Evolutionary conservation across 306 rosid genomes (phyloP).

Genomic region (Dryas octopetala): DNA sequence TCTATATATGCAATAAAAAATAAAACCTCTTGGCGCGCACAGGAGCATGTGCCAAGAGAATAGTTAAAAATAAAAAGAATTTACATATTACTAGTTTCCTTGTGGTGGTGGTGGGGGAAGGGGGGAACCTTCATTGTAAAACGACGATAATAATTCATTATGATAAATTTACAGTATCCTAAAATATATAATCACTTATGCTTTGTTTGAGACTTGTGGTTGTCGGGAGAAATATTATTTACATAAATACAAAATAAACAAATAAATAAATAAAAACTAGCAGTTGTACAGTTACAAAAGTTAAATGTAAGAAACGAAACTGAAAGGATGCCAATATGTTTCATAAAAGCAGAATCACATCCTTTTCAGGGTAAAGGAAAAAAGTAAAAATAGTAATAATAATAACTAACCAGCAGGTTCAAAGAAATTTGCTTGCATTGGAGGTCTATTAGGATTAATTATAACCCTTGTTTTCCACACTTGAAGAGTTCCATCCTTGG

Average conservation of each 20-base stretch:
- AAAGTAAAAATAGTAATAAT: slow-evolving; percentile 4
- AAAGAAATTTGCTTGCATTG: slow-evolving; percentile 86
- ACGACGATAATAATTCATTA: no score
- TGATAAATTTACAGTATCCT: no score
- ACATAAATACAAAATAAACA: not conserved
- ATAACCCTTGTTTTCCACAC: slow-evolving; percentile 89
- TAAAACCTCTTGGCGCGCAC: no score
- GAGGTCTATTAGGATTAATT: slow-evolving; percentile 76
- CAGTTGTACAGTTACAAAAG: not conserved
- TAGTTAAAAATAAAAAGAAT: no score
- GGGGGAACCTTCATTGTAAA: no score
- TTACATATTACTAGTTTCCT: no score
- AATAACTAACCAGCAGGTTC: slow-evolving; percentile 79
- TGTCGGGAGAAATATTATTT: not conserved
- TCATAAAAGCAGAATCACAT: not conserved
- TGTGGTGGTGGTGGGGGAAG: no score
- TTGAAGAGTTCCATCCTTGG: slow-evolving; percentile 91
- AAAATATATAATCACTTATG: no score
- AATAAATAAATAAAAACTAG: not conserved
- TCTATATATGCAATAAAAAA: no score
- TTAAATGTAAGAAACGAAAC: not conserved
- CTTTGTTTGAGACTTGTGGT: no score
- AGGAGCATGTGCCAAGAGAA: no score
- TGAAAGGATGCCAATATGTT: not conserved
- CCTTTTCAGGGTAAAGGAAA: slow-evolving; percentile 16